These are phyloP conservation scores for Shiraia bambusicola DNA, from an alignment of 2,329 filamentous ascomycete species.

Conservation along the genomic window DNA sequence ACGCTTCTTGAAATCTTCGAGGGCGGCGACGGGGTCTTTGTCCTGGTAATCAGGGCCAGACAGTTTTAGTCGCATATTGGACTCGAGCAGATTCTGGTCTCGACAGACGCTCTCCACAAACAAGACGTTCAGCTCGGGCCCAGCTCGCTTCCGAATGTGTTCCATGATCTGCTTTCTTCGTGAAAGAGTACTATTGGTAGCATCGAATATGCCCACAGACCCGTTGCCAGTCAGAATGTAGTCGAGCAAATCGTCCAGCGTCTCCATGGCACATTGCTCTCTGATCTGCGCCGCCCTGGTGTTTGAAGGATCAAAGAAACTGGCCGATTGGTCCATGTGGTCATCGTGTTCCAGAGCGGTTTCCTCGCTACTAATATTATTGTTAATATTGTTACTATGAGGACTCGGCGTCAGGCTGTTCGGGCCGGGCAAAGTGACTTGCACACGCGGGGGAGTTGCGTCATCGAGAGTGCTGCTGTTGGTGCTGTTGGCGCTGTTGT, in stretches of 20 bases:
- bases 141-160: conserved; percentile 77
- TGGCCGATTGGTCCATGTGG: conserved; percentile 80
- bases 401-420: conserved; percentile 24
- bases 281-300: conserved; percentile 76
- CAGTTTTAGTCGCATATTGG: conserved; percentile 95
- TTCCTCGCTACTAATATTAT: conserved; percentile 14
- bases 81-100: conserved; percentile 80
- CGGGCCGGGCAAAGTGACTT: conserved; percentile 40
- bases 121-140: conserved; percentile 81
- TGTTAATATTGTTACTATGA: no score
- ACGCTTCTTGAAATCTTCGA: conserved; percentile 89
- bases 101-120: conserved; percentile 95
- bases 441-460: conserved; percentile 25
- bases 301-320: conserved; percentile 92
- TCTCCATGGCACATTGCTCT: conserved; percentile 90
- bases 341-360: conserved; percentile 46
- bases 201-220: conserved; percentile 92
- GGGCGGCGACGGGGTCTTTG: conserved; percentile 81
- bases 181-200: conserved; percentile 91
- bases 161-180: conserved; percentile 82
- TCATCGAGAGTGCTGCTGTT: conserved; percentile 30
- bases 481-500: conserved; percentile 28
- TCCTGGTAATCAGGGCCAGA: conserved; percentile 94
- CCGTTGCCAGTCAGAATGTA: conserved; percentile 82
- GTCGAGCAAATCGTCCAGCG: conserved; percentile 85